Conservation (phyloP, 352 stramenopile genomes). For the Elongisporangium undulatum region DNA sequence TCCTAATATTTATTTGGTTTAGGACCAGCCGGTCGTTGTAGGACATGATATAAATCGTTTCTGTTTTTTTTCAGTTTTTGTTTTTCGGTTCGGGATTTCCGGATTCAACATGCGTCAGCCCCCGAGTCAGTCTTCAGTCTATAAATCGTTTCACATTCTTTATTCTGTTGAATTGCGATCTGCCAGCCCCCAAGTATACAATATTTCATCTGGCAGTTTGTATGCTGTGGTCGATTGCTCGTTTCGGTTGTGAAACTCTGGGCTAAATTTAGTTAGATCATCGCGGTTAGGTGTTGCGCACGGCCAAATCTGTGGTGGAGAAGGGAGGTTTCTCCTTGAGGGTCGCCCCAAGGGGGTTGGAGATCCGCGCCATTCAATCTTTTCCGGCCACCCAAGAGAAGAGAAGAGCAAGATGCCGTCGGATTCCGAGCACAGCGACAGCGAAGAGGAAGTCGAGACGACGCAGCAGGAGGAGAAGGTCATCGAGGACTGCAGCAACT, state of each 20-base stretch:
- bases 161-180: background rate
- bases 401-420: slow-evolving; percentile 19
- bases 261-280: background rate
- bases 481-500: slow-evolving; percentile 85
- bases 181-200: background rate
- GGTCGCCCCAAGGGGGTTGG: background rate
- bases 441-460: slow-evolving; percentile 71
- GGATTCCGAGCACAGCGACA: slow-evolving; percentile 66
- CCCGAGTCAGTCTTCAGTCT: too few relatives aligned
- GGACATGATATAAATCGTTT: too few relatives aligned
- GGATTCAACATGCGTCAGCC: too few relatives aligned
- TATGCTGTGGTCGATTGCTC: background rate
- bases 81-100: too few relatives aligned
- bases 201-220: background rate
- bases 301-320: background rate
- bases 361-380: background rate
- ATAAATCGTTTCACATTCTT: too few relatives aligned
- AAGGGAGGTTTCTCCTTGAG: background rate
- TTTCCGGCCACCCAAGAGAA: slow-evolving; percentile 2
- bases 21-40: too few relatives aligned
- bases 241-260: too few relatives aligned
- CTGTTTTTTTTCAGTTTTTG: background rate
- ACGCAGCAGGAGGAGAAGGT: slow-evolving; percentile 48
- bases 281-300: background rate
- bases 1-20: background rate